A percentile compares a stretch with the other conserved stretches of the same genome.
Conservation (phyloP, 805 yeast genomes). For the Blastobotrys americana region DNA sequence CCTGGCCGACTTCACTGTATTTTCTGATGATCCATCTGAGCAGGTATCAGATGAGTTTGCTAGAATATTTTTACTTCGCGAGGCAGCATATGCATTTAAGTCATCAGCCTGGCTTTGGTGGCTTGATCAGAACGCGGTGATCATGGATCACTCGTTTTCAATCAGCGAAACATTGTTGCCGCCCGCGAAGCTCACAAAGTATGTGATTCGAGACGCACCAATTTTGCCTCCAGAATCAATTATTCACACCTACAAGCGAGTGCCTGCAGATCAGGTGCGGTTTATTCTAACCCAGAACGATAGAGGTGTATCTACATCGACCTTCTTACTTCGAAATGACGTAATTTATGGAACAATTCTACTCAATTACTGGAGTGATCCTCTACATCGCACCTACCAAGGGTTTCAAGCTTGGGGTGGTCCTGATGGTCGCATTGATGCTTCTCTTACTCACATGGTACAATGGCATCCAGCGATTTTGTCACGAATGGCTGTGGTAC, state of each 20-base stretch:
- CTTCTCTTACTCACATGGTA: slow-evolving; percentile 69
- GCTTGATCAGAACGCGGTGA: slow-evolving; percentile 63
- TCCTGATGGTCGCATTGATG: slow-evolving; percentile 38
- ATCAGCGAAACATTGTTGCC: slow-evolving; percentile 53
- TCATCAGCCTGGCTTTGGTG: slow-evolving; percentile 85
- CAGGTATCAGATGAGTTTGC: slow-evolving; percentile 66
- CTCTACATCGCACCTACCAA: slow-evolving; percentile 57
- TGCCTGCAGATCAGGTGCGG: slow-evolving; percentile 48
- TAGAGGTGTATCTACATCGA: slow-evolving; percentile 55
- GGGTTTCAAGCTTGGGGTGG: slow-evolving; percentile 43
- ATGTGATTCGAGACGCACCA: slow-evolving; percentile 64
- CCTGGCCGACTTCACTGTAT: slow-evolving; percentile 61
- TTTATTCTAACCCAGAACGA: slow-evolving; percentile 67
- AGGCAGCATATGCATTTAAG: slow-evolving; percentile 90
- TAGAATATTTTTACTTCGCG: slow-evolving; percentile 57
- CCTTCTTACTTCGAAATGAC: slow-evolving; percentile 65
- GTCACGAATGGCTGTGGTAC: slow-evolving; percentile 64
- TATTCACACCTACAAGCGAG: slow-evolving; percentile 54
- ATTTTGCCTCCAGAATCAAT: slow-evolving; percentile 41
- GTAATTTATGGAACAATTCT: slow-evolving; percentile 57
- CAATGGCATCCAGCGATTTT: slow-evolving; percentile 92
- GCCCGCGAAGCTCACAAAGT: slow-evolving; percentile 51
- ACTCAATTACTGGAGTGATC: slow-evolving; percentile 73
- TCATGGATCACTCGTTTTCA: slow-evolving; percentile 63
- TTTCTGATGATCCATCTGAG: slow-evolving; percentile 58